Evolutionary conservation across 2,329 filamentous ascomycete genomes (phyloP).

Genomic region (Aspergillus sp.): DNA sequence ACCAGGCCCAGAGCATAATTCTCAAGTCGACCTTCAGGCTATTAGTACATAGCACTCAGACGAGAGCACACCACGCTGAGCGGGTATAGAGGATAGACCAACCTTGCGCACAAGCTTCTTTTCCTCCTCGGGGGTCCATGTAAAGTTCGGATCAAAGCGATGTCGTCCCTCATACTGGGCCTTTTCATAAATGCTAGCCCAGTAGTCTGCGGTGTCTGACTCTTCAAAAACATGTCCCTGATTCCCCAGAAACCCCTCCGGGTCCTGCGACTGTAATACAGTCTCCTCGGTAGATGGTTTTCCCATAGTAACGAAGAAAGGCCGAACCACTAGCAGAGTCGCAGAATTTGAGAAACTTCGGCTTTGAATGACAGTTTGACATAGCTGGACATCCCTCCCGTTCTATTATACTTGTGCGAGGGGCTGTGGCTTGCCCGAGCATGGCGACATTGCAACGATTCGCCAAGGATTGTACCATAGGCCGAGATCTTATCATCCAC

Average conservation of each 20-base stretch:
- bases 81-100: slow-evolving; percentile 8
- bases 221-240: slow-evolving; percentile 1
- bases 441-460: background rate
- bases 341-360: background rate
- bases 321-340: too few species aligned
- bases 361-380: background rate
- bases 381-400: background rate
- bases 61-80: too few species aligned
- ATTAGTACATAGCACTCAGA: too few species aligned
- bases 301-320: background rate
- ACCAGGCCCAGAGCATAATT: slow-evolving; percentile 40
- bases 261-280: background rate
- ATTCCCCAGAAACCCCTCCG: background rate
- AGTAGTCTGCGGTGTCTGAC: background rate
- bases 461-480: slow-evolving; percentile 5
- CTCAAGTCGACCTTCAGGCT: slow-evolving; percentile 21
- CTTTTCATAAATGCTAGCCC: slow-evolving; percentile 1
- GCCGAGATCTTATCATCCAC: background rate
- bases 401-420: background rate
- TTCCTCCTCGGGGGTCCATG: slow-evolving; percentile 31
- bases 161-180: slow-evolving; percentile 38
- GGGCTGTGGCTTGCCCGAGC: background rate
- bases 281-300: background rate
- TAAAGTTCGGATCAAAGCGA: slow-evolving; percentile 29
- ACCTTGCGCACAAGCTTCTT: slow-evolving; percentile 22